A percentile compares a stretch with the other conserved stretches of the same genome.
Conservation (phyloP, 106 monocot species). For the Amphibolis antarctica region DNA sequence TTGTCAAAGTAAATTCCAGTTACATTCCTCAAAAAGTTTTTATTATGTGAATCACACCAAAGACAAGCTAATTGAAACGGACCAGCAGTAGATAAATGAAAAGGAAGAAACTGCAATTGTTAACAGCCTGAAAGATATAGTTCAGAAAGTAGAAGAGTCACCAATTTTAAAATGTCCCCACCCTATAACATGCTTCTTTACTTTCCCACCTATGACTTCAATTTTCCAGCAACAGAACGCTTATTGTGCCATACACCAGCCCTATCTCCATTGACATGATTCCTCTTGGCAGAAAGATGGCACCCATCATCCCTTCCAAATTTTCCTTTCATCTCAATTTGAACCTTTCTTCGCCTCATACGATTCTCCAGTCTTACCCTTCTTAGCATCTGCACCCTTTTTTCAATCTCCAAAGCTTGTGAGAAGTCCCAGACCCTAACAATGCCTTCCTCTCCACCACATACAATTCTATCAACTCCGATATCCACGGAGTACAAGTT, state of each 20-base stretch:
- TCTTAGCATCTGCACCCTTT: constrained; percentile 39
- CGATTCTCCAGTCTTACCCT: constrained; percentile 52
- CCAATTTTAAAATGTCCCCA: no score
- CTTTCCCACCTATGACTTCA: constrained; percentile 24
- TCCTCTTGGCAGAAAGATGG: constrained; percentile 37
- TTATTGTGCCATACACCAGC: constrained; percentile 46
- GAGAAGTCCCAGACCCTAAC: constrained; percentile 81
- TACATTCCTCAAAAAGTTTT: no score
- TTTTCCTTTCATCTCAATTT: constrained; percentile 47
- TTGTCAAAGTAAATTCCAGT: no score
- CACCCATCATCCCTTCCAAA: constrained; percentile 36
- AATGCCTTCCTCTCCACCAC: constrained; percentile 59
- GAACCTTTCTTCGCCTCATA: constrained; percentile 57
- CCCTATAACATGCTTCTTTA: no score
- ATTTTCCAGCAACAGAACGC: constrained; percentile 27
- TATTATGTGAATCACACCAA: no score
- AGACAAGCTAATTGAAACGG: no score
- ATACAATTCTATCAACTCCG: constrained; percentile 64
- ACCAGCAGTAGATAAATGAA: no score
- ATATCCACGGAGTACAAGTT: constrained; percentile 47
- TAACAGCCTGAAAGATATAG: no score
- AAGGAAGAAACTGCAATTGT: no score
- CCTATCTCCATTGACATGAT: constrained; percentile 32
- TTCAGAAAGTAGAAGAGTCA: no score
- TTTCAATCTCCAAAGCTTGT: constrained; percentile 62